Percentiles rank a stretch among this genome's conserved stretches.
phyloP scores from a whole-genome alignment of 768 basidiomycete species.

The Hygrophorus russula region DNA sequence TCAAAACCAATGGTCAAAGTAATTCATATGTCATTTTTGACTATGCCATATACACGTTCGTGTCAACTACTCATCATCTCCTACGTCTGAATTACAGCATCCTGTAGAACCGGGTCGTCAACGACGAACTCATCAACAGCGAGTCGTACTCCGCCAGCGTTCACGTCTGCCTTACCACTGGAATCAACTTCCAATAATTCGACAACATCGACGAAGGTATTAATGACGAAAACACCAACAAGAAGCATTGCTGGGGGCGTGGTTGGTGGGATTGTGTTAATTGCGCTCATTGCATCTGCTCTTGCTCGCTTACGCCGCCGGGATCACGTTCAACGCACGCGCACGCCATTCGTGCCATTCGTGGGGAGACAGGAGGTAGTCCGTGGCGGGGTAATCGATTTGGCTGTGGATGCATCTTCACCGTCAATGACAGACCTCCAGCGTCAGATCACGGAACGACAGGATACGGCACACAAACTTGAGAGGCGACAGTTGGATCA shows the following conservation, averaged over 20 bases:
- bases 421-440: neutral
- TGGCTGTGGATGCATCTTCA: neutral
- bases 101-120: too few relatives aligned
- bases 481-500: neutral
- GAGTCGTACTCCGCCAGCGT: too few relatives aligned
- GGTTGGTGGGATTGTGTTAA: neutral
- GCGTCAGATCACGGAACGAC: neutral
- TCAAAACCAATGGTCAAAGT: conserved; percentile 10
- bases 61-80: too few relatives aligned
- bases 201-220: neutral
- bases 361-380: neutral
- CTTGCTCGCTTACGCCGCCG: neutral
- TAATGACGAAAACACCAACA: neutral
- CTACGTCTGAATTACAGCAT: neutral
- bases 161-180: neutral
- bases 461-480: neutral
- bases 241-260: neutral
- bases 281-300: neutral
- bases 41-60: conserved; percentile 12
- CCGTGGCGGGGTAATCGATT: neutral
- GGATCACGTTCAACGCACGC: neutral
- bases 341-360: neutral
- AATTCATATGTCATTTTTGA: conserved; percentile 12
- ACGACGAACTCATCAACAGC: too few relatives aligned
- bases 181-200: neutral